These are phyloP conservation scores for Gossypium ekmanianum DNA, from an alignment of 345 rosid species.

Conservation along the genomic window DNA sequence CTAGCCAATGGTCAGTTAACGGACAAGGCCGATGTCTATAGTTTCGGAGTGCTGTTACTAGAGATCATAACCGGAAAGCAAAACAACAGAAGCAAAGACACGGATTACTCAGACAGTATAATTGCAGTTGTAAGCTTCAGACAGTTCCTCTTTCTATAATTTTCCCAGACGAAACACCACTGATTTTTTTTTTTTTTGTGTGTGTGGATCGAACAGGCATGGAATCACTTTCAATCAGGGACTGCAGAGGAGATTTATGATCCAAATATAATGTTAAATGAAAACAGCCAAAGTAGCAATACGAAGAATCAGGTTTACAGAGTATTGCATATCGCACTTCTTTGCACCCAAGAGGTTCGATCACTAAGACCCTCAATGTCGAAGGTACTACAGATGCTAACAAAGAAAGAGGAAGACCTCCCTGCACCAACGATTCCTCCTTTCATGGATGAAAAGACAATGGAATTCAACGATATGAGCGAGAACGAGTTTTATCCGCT, in stretches of 20 bases:
- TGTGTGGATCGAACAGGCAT: not conserved
- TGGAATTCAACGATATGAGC: conserved; percentile 58
- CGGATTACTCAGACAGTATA: conserved; percentile 77
- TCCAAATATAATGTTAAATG: conserved; percentile 51
- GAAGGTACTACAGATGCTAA: conserved; percentile 65
- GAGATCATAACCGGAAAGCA: conserved; percentile 80
- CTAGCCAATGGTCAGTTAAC: conserved; percentile 89
- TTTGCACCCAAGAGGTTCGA: conserved; percentile 79
- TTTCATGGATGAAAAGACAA: conserved; percentile 70
- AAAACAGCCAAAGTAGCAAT: conserved; percentile 32
- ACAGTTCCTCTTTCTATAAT: not conserved
- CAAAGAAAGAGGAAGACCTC: conserved; percentile 55
- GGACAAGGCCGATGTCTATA: conserved; percentile 90
- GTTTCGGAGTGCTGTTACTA: conserved; percentile 83
- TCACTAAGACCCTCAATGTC: conserved; percentile 76
- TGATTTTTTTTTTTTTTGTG: not conserved
- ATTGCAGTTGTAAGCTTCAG: conserved; percentile 54
- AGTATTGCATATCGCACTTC: conserved; percentile 67
- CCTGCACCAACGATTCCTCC: conserved; percentile 80
- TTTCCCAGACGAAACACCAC: conserved; percentile 15
- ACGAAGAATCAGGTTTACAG: conserved; percentile 52
- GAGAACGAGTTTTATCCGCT: conserved; percentile 40
- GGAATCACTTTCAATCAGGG: conserved; percentile 59
- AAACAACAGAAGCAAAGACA: conserved; percentile 65
- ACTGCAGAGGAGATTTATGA: conserved; percentile 64